Evolutionary conservation across 768 basidiomycete species (phyloP), one percentile per base, ranked within the genome.

Genomic region (Lentinula aciculospora): DNA sequence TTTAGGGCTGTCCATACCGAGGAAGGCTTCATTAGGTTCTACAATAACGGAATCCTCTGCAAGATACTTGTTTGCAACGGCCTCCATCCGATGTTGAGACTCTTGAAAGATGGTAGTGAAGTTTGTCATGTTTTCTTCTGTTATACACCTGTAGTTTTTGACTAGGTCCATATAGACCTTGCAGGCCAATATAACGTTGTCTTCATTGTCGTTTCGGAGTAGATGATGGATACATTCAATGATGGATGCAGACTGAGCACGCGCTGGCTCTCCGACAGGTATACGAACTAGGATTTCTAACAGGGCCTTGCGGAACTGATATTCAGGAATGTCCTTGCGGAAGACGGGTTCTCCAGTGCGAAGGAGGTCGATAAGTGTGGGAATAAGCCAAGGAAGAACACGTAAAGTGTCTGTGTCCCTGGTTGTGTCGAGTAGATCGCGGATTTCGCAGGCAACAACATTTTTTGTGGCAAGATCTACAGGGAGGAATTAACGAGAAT

Each of bases 151-250:
- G 68, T 89, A 91, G 51, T 80, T 83, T 49, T 96, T 84, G 65
- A 91, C 82, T 21, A 94, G 78, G 72, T 99, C 96, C 58, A 93
- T 87, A 66, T 97, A 79, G 57, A 86, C 89, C 73, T 98, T 98
- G 80, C 94, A 92, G 56, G 88, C 89, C 2, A 86, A 80, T 31
- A 88, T 80, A 2, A 92, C 97, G 66, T 94, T 95, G 68, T 99
- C 97, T 72, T 99, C 97, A 68, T 97, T 98, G 74, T 99, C 97
- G 62, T 82, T 76, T 25, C 89, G 86, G 29, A 98, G 78, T 53
- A 94, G 76, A 61, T 92, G 80, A 36, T 98, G 78, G 84, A 97
- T 85, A 53, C 92, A 86, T 56, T 78, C 78, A 68, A 90, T 89
- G 45, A 98, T 81, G 2, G 79, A 68, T 13, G 79, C 72, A 17